Percentiles rank a stretch among this genome's conserved stretches.
These are phyloP conservation scores for Pythium insidiosum DNA, from an alignment of 352 stramenopile species.

Conservation along the genomic window DNA sequence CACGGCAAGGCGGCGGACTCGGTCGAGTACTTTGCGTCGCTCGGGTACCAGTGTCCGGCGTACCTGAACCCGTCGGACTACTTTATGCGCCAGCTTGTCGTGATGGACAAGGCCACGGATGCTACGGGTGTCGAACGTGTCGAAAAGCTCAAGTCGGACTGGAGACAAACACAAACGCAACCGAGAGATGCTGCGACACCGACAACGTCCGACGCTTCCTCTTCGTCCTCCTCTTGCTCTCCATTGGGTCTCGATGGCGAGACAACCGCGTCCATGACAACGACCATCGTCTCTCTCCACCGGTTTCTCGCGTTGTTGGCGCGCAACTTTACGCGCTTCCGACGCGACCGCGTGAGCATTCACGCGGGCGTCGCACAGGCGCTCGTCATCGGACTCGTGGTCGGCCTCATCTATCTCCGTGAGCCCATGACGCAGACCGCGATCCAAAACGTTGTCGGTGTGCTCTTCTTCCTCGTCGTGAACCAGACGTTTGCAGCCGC, in stretches of 20 bases:
- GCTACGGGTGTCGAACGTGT: conserved; percentile 11
- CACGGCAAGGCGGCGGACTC: conserved; percentile 38
- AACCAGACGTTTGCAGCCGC: conserved; percentile 28
- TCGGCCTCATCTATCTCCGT: conserved; percentile 41
- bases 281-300: conserved; percentile 9
- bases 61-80: conserved; percentile 62
- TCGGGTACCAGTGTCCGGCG: conserved; percentile 40
- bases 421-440: conserved; percentile 23
- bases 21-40: conserved; percentile 45
- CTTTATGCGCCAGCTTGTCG: conserved; percentile 47
- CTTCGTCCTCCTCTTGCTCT: no score
- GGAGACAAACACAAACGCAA: no score
- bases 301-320: conserved; percentile 14
- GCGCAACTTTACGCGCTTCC: conserved; percentile 17
- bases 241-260: no score
- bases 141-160: conserved; percentile 27
- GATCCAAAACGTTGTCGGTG: conserved; percentile 34
- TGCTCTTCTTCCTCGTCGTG: conserved; percentile 32
- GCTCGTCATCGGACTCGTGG: conserved; percentile 27
- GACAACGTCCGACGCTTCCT: no score
- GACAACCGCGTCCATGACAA: no score
- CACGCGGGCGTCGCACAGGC: conserved; percentile 10
- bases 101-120: conserved; percentile 38
- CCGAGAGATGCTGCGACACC: no score
- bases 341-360: conserved; percentile 24